These are phyloP conservation scores for Hyaloperonospora brassicae DNA, from an alignment of 352 stramenopile genomes.

Conservation along the genomic window DNA sequence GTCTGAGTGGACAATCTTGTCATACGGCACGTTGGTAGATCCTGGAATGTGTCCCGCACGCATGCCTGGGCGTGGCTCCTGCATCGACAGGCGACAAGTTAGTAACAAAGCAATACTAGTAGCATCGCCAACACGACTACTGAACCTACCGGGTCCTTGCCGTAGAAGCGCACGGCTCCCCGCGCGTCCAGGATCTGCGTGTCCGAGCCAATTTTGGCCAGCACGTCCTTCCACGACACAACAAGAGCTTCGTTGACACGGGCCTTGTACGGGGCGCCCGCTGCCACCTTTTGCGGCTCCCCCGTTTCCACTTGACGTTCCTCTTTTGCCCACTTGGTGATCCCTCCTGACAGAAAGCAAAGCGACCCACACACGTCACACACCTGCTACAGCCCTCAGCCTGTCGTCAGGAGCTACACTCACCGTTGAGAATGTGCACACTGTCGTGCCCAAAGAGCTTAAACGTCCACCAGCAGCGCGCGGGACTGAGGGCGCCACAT, in stretches of 20 bases:
- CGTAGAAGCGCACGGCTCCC: slow-evolving; percentile 80
- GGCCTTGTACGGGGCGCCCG: slow-evolving; percentile 35
- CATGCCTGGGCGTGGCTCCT: slow-evolving; percentile 89
- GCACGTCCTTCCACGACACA: slow-evolving; percentile 52
- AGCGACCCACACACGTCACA: not conserved
- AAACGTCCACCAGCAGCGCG: slow-evolving; percentile 86
- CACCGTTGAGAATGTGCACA: slow-evolving; percentile 85
- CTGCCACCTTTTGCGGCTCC: slow-evolving; percentile 21
- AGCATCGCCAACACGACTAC: not conserved
- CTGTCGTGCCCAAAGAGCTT: slow-evolving; percentile 84
- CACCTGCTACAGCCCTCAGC: not conserved
- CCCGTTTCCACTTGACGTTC: slow-evolving; percentile 33
- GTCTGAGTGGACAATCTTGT: slow-evolving; percentile 71
- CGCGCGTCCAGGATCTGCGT: slow-evolving; percentile 89
- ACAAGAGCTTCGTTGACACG: slow-evolving; percentile 40
- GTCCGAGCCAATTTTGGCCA: slow-evolving; percentile 46
- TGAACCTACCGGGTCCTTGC: slow-evolving; percentile 57
- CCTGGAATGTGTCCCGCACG: slow-evolving; percentile 89
- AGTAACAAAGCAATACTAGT: not conserved
- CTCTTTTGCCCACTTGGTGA: slow-evolving; percentile 69
- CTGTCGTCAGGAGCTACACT: not conserved
- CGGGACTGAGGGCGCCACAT: slow-evolving; percentile 27
- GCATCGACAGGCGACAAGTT: not conserved
- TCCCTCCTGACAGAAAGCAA: slow-evolving; percentile 29
- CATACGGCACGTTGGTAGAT: slow-evolving; percentile 88